phyloP scores from a whole-genome alignment of 495 filamentous ascomycete genomes.

The Aspergillus diversus region DNA sequence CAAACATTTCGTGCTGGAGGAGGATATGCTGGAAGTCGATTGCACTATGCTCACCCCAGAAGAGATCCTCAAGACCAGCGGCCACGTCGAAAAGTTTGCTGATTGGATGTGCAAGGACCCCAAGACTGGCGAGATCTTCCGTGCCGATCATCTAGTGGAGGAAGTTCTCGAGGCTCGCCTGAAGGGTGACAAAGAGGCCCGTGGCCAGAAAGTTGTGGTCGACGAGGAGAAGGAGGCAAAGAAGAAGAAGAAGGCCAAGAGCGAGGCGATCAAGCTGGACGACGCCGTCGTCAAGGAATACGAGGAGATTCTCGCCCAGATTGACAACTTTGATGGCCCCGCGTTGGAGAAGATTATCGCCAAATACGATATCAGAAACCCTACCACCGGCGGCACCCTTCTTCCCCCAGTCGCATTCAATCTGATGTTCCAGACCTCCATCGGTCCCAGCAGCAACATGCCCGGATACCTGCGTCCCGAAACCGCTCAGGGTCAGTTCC shows the following conservation, averaged over 20 bases:
- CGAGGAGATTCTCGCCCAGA: conserved; percentile 70
- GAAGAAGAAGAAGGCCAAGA: conserved; percentile 67
- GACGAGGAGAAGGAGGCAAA: conserved; percentile 67
- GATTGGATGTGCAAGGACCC: conserved; percentile 99
- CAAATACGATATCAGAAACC: conserved; percentile 69
- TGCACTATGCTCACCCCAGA: conserved; percentile 84
- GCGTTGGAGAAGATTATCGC: conserved; percentile 64
- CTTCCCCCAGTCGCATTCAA: conserved; percentile 71
- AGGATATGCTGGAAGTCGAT: conserved; percentile 90
- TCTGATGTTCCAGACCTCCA: conserved; percentile 75
- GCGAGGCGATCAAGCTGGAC: conserved; percentile 63
- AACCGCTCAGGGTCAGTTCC: conserved; percentile 70
- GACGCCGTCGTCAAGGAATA: conserved; percentile 68
- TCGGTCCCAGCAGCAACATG: conserved; percentile 67
- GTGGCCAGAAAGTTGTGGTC: conserved; percentile 69
- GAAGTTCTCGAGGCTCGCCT: conserved; percentile 84
- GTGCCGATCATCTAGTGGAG: conserved; percentile 94
- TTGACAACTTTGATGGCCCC: conserved; percentile 71
- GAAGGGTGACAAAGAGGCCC: conserved; percentile 78
- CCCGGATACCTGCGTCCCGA: conserved; percentile 68
- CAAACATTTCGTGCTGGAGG: conserved; percentile 88
- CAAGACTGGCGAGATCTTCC: conserved; percentile 93
- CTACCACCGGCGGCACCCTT: conserved; percentile 60
- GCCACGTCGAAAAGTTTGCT: conserved; percentile 96
- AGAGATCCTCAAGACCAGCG: conserved; percentile 91